These are phyloP conservation scores for Colletotrichum sp. DNA, from an alignment of 2,329 filamentous ascomycete genomes.

Conservation along the genomic window DNA sequence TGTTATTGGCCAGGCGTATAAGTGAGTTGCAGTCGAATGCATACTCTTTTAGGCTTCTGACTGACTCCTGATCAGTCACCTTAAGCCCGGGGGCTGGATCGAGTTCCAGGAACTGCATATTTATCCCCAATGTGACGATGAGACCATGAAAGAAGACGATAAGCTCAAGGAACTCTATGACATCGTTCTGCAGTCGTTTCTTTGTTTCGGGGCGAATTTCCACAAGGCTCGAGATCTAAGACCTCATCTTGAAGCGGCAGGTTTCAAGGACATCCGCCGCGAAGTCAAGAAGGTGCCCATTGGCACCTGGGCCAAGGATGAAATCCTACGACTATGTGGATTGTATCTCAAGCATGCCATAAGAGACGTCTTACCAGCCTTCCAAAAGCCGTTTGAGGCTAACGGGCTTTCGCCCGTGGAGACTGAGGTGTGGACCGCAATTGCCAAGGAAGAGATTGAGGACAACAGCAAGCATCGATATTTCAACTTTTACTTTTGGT, in stretches of 20 bases:
- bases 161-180: slow-evolving; percentile 32
- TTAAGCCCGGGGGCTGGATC: slow-evolving; percentile 54
- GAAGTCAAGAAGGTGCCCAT: slow-evolving; percentile 49
- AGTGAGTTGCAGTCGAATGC: neutral
- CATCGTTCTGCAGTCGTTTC: slow-evolving; percentile 28
- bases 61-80: slow-evolving; percentile 30
- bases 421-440: slow-evolving; percentile 34
- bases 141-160: slow-evolving; percentile 44
- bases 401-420: slow-evolving; percentile 37
- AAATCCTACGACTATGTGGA: slow-evolving; percentile 42
- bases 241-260: slow-evolving; percentile 38
- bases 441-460: slow-evolving; percentile 35
- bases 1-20: slow-evolving; percentile 44
- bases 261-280: slow-evolving; percentile 48
- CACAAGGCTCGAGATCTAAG: slow-evolving; percentile 37
- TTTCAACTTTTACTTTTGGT: slow-evolving; percentile 45
- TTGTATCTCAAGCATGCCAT: slow-evolving; percentile 48
- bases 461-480: slow-evolving; percentile 44
- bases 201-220: slow-evolving; percentile 34
- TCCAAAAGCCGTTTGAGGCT: slow-evolving; percentile 44
- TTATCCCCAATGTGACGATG: slow-evolving; percentile 47
- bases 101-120: slow-evolving; percentile 53
- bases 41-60: no score
- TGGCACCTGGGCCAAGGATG: slow-evolving; percentile 47
- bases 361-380: slow-evolving; percentile 43